These are phyloP conservation scores for Solanum chmielewskii DNA, from an alignment of 257 asterid genomes.

Conservation along the genomic window DNA sequence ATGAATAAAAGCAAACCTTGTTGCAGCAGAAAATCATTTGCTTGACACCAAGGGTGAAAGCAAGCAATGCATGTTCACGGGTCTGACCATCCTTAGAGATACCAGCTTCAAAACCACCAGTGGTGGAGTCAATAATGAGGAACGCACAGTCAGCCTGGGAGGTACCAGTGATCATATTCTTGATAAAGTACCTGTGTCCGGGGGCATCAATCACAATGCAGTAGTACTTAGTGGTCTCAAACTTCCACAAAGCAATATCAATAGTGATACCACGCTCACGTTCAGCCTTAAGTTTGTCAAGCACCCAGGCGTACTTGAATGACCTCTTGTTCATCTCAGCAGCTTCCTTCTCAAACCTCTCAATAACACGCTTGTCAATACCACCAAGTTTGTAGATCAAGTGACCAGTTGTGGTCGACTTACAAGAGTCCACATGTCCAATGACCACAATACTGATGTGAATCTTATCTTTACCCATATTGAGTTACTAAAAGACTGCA, in stretches of 20 bases:
- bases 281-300: constrained; percentile 88
- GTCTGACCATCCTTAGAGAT: constrained; percentile 87
- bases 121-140: constrained; percentile 71
- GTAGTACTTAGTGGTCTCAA: constrained; percentile 80
- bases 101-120: constrained; percentile 90
- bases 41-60: constrained; percentile 77
- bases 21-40: constrained; percentile 78
- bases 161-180: constrained; percentile 85
- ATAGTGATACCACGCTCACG: constrained; percentile 91
- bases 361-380: constrained; percentile 77
- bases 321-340: constrained; percentile 89
- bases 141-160: constrained; percentile 88
- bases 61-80: constrained; percentile 76
- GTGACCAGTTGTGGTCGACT: constrained; percentile 42
- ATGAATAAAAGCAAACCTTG: constrained; percentile 26
- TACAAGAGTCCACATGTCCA: constrained; percentile 44
- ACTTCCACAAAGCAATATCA: constrained; percentile 84
- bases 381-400: constrained; percentile 82
- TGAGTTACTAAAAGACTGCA: background rate
- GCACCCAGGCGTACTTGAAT: constrained; percentile 85
- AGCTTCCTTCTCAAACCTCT: constrained; percentile 83
- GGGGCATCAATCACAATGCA: constrained; percentile 89
- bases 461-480: constrained; percentile 30
- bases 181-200: constrained; percentile 77
- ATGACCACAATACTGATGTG: constrained; percentile 42